phyloP scores from a whole-genome alignment of 176 grass and related monocot species.

The Aechmea fasciata region DNA sequence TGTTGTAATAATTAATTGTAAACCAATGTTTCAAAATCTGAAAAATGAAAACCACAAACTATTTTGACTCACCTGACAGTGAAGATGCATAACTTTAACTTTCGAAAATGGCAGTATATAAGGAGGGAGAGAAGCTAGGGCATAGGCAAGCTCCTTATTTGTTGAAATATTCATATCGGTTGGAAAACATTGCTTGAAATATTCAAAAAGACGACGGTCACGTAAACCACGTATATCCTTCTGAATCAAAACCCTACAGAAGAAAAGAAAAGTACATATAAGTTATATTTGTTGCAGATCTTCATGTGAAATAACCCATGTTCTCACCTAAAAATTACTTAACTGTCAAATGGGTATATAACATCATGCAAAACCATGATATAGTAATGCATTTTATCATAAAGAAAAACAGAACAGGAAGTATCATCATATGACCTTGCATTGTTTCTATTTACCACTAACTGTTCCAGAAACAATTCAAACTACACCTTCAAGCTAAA shows the following conservation, averaged over 20 bases:
- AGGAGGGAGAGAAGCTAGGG: slow-evolving; percentile 72
- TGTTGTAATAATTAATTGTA: not conserved
- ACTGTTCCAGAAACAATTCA: too few species aligned
- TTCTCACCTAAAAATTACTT: too few species aligned
- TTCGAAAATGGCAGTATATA: slow-evolving; percentile 68
- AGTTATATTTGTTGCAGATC: too few species aligned
- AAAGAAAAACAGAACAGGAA: too few species aligned
- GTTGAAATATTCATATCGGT: slow-evolving; percentile 48
- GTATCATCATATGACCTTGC: too few species aligned
- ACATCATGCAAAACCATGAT: too few species aligned
- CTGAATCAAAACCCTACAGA: slow-evolving; percentile 39
- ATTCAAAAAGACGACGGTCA: slow-evolving; percentile 52
- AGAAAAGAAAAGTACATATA: not conserved
- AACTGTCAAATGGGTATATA: too few species aligned
- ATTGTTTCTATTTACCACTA: too few species aligned
- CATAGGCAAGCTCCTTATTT: slow-evolving; percentile 87
- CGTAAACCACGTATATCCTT: slow-evolving; percentile 53
- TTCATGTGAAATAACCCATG: too few species aligned
- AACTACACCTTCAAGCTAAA: too few species aligned
- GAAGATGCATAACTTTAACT: slow-evolving; percentile 66
- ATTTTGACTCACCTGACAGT: slow-evolving; percentile 48
- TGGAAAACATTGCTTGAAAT: slow-evolving; percentile 84
- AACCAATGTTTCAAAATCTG: slow-evolving; percentile 1
- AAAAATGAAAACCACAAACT: not conserved
- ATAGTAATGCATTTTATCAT: too few species aligned